Evolutionary conservation across 371 early-diverging fungal genomes (phyloP).

Genomic region (Syncephalastrum racemosum): DNA sequence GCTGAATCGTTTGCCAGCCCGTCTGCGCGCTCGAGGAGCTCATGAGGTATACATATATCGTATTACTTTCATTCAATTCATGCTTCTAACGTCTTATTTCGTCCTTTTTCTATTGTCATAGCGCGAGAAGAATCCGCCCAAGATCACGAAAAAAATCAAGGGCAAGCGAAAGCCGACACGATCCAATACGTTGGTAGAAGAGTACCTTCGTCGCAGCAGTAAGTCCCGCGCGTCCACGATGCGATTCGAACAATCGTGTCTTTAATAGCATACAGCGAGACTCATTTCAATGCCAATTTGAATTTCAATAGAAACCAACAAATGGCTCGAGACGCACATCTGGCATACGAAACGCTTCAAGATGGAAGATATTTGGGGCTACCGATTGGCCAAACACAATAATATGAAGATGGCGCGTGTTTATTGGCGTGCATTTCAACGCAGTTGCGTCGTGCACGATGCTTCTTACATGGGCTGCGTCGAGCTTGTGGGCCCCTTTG

Average conservation of each 20-base stretch:
- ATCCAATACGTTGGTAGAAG: conserved; percentile 6
- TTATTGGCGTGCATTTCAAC: conserved; percentile 73
- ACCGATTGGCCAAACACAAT: conserved; percentile 74
- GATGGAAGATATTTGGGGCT: conserved; percentile 91
- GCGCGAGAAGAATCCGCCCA: conserved; percentile 7
- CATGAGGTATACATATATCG: conserved; percentile 53
- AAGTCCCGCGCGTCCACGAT: too few relatives aligned
- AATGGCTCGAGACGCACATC: conserved; percentile 97
- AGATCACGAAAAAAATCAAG: conserved; percentile 11
- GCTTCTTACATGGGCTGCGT: conserved; percentile 77
- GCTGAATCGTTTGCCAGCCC: conserved; percentile 77
- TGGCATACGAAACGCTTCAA: conserved; percentile 98
- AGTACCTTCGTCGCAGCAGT: conserved; percentile 22
- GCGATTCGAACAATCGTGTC: not conserved
- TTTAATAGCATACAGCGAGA: not conserved
- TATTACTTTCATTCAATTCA: not conserved
- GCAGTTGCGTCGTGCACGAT: conserved; percentile 77
- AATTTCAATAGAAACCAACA: conserved; percentile 34
- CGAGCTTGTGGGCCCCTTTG: conserved; percentile 62
- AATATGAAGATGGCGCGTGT: conserved; percentile 83
- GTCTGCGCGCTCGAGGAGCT: conserved; percentile 68
- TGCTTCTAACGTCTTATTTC: not conserved
- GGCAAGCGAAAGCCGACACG: conserved; percentile 10
- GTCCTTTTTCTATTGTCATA: not conserved
- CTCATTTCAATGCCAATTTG: not conserved